phyloP scores from a whole-genome alignment of 2,329 filamentous ascomycete genomes.

The Aspergillus chevalieri region DNA sequence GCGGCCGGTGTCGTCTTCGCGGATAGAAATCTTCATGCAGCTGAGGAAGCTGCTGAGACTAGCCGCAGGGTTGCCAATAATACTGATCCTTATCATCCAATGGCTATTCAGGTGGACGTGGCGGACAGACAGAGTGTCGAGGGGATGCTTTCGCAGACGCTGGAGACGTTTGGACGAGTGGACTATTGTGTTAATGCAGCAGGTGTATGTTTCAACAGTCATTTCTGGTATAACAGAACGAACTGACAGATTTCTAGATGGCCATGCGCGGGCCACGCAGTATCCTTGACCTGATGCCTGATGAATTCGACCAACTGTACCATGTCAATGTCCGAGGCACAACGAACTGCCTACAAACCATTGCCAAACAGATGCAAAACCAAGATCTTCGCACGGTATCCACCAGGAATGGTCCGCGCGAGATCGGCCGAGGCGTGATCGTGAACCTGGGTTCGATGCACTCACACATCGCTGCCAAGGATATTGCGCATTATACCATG shows the following conservation, averaged over 20 bases:
- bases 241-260: neutral
- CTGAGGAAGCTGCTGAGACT: slow-evolving; percentile 15
- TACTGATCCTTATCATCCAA: slow-evolving; percentile 12
- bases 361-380: slow-evolving; percentile 9
- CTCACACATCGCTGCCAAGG: slow-evolving; percentile 29
- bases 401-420: slow-evolving; percentile 17
- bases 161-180: slow-evolving; percentile 17
- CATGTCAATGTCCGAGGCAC: slow-evolving; percentile 36
- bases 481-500: slow-evolving; percentile 32
- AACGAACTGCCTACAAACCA: slow-evolving; percentile 34
- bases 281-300: slow-evolving; percentile 3
- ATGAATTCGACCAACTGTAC: slow-evolving; percentile 31
- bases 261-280: neutral
- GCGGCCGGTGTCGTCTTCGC: slow-evolving; percentile 17
- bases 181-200: slow-evolving; percentile 21
- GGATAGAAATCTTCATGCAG: slow-evolving; percentile 15
- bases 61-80: slow-evolving; percentile 19
- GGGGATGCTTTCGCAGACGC: slow-evolving; percentile 14
- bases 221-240: neutral
- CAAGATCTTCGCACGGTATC: slow-evolving; percentile 29
- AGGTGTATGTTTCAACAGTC: slow-evolving; percentile 8
- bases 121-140: slow-evolving; percentile 14
- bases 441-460: slow-evolving; percentile 34
- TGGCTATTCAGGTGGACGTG: slow-evolving; percentile 22
- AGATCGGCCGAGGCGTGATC: slow-evolving; percentile 26